Evolutionary conservation across 2,329 filamentous ascomycete genomes (phyloP).

Genomic region (Stachybotrys elegans): DNA sequence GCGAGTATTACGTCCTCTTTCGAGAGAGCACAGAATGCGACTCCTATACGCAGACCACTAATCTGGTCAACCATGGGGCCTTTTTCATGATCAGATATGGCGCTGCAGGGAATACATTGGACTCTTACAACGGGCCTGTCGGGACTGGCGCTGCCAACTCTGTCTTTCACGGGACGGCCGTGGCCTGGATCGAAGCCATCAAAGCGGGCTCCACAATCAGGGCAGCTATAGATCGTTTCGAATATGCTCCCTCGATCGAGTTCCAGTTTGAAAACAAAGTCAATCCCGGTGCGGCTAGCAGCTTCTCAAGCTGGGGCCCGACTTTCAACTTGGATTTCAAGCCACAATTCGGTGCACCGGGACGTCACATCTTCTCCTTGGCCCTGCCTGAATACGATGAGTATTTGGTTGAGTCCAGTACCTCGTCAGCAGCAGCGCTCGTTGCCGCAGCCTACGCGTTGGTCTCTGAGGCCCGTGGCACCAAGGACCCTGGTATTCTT

Average conservation of each 20-base stretch:
- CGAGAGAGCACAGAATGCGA: conserved; percentile 26
- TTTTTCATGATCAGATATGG: conserved; percentile 35
- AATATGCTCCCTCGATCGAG: neutral
- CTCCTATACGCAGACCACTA: conserved; percentile 12
- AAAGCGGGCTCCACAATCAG: conserved; percentile 21
- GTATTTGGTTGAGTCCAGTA: conserved; percentile 10
- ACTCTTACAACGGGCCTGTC: neutral
- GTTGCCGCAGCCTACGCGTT: conserved; percentile 10
- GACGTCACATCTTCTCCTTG: conserved; percentile 14
- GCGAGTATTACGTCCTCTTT: conserved; percentile 47
- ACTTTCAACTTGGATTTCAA: conserved; percentile 12
- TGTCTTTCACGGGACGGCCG: conserved; percentile 17
- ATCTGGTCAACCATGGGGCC: conserved; percentile 42
- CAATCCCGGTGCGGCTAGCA: conserved; percentile 3
- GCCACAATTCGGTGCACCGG: conserved; percentile 13
- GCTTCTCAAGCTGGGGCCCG: conserved; percentile 11
- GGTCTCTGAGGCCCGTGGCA: conserved; percentile 34
- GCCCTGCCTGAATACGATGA: conserved; percentile 6
- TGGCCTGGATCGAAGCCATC: conserved; percentile 32
- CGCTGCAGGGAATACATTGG: neutral
- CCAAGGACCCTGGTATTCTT: conserved; percentile 35
- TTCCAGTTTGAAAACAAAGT: neutral
- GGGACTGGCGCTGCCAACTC: neutral
- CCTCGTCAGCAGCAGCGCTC: conserved; percentile 12
- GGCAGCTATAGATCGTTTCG: neutral